Percentiles rank a stretch among this genome's conserved stretches.
phyloP scores from a whole-genome alignment of 257 asterid species.

The Solanum raphanifolium region DNA sequence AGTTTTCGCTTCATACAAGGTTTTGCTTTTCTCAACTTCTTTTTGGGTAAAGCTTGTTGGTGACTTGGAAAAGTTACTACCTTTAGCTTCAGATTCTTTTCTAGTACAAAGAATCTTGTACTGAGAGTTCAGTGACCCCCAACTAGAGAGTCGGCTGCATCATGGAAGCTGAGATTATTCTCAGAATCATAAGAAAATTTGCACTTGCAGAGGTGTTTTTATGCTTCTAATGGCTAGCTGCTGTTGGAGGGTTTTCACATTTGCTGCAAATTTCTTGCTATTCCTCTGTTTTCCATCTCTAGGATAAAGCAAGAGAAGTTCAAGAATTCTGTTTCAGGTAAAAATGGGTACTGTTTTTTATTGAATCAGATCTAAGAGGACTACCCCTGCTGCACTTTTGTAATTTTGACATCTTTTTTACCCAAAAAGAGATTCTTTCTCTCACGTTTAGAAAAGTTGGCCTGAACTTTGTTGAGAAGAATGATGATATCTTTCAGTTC shows the following conservation, averaged over 20 bases:
- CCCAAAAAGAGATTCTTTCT: neutral
- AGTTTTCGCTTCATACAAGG: neutral
- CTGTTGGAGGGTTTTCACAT: neutral
- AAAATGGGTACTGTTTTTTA: neutral
- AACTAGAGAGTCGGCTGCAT: neutral
- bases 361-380: neutral
- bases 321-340: neutral
- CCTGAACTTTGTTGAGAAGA: slow-evolving; percentile 14
- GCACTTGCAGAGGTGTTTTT: neutral
- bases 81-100: neutral
- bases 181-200: neutral
- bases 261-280: neutral
- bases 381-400: neutral
- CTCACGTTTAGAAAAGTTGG: neutral
- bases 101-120: neutral
- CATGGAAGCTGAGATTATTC: neutral
- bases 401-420: neutral
- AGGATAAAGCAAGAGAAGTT: neutral
- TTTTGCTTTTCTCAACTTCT: neutral
- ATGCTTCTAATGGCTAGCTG: neutral
- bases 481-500: slow-evolving; percentile 38
- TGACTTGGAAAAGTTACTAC: neutral
- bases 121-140: neutral
- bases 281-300: neutral
- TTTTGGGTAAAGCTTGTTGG: neutral